Evolutionary conservation across 2,329 filamentous ascomycete genomes (phyloP), one percentile per base, ranked within the genome.

Genomic region (Neofusicoccum sp.): DNA sequence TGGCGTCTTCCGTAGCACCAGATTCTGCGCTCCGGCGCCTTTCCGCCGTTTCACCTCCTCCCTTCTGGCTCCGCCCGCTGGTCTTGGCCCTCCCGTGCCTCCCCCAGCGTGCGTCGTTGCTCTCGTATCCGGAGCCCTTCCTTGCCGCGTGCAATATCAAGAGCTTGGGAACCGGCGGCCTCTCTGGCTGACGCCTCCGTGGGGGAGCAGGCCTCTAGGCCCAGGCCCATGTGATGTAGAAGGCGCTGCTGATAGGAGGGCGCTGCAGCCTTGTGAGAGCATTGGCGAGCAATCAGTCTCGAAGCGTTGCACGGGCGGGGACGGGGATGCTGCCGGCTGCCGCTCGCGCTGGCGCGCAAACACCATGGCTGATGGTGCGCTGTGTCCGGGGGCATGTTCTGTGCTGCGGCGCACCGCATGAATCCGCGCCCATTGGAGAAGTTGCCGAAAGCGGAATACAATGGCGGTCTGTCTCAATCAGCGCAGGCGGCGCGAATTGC

Each of bases 281-380:
- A 56, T 56, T 56, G 51, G 51, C 51, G 33, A 43, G 36, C 51
- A 56, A 56, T 56, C 38, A 41, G 51, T 56, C 51, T 56, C 51
- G 38, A 56, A 56, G 51, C 38, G 51, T 56, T 16, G 51, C 51
- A 56, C 51, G 20, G 9, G 28, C 36, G 14, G 9, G 20, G 24
- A 51, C 14, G 20, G 20, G 20, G 20, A 20, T 20, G 20, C 20
- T 20, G 20, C 20, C 20, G 20, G 20, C 20, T 20, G 20, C 20
- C 20, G 20, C 20, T 20, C 20, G 20, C 20, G 20, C 20, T 20
- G 20, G 20, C 20, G 1, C 20, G 14, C 48, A 16, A 40, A 16
- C 48, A 40, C 34, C 31, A 6, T 24, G 16, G 11, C 48, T 34
- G 33, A 20, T 20, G 20, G 20, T 20, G 20, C 20, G 20, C 20